Evolutionary conservation across 2,329 filamentous ascomycete species (phyloP).

Genomic region (Botrytis medusae): DNA sequence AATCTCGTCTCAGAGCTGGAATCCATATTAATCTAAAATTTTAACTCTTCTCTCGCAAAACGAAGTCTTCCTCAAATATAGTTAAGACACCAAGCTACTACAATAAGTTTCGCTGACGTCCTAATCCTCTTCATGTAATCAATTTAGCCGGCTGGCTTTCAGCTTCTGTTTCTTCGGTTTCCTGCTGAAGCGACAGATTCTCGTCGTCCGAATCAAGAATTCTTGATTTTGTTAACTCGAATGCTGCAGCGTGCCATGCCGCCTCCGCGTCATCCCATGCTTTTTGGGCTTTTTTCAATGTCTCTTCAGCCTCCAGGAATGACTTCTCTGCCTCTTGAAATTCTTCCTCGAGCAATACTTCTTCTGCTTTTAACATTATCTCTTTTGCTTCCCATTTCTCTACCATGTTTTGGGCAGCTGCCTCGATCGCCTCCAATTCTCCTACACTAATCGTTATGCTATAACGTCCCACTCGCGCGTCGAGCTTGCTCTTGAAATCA

Average conservation of each 20-base stretch:
- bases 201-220: background rate
- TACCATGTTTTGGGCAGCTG: background rate
- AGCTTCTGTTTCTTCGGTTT: background rate
- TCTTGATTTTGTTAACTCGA: background rate
- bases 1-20: background rate
- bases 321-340: background rate
- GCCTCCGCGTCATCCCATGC: background rate
- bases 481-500: background rate
- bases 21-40: background rate
- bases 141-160: background rate
- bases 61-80: background rate
- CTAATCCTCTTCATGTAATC: background rate
- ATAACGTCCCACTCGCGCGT: background rate
- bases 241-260: background rate
- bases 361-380: background rate
- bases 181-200: background rate
- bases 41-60: background rate
- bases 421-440: background rate
- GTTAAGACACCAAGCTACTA: rapidly evolving
- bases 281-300: background rate
- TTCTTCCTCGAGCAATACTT: background rate
- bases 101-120: background rate
- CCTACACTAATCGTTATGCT: background rate
- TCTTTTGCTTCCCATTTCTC: background rate
- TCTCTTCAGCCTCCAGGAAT: background rate